Base-by-base conservation (phyloP, 352 stramenopile genomes). In the Thraustochytrium sp. region DNA sequence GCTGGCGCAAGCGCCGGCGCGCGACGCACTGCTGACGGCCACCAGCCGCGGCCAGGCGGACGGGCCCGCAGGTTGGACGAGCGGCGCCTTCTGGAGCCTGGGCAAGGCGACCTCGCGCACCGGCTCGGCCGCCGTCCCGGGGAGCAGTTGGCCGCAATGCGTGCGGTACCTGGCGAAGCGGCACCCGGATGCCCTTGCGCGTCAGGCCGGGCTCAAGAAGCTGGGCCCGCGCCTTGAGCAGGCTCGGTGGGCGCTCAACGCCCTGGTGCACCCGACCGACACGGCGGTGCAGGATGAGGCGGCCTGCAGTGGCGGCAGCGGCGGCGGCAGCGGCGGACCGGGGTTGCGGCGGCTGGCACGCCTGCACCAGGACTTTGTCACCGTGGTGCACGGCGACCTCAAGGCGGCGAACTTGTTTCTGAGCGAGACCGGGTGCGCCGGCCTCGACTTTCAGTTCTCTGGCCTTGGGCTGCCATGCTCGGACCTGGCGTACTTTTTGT, bases 361-460 rank as follows among this genome's bases (percentile, higher is more conserved):
- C 16, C 9, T 29, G 11, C 8, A 44, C 13, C 59, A 72, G 4
- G 59, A 72, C 21, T 72, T 72, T 1, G 59, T 26, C 16, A 72
- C 59, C 16, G 31, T 72, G 8, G 26, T 72, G 16, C 59, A 72
- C 26, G 59, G 59, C 1, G 59, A 72, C 36, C 59, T 72, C 0
- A 72, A 72, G 59, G 59, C 59, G 8, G 59, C 59, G 8, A 72
- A 72, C 36, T 31, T 72, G 8, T 72, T 72, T 72, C 59, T 72
- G 11, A 42, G 59, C 59, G 59, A 72, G 8, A 5, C 9, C 13
- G 34, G 26, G 1, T 72, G 59, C 26, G 59, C 59, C 21, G 59
- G 59, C 1, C 26, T 72, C 5, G 59, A 72, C 26, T 72, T 72
- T 48, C 59, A 72, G n/a, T 72, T 72, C 31, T 49, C 59, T n/a